These are phyloP conservation scores for Podila verticillata DNA, from an alignment of 192 early-diverging fungal genomes.

Conservation along the genomic window DNA sequence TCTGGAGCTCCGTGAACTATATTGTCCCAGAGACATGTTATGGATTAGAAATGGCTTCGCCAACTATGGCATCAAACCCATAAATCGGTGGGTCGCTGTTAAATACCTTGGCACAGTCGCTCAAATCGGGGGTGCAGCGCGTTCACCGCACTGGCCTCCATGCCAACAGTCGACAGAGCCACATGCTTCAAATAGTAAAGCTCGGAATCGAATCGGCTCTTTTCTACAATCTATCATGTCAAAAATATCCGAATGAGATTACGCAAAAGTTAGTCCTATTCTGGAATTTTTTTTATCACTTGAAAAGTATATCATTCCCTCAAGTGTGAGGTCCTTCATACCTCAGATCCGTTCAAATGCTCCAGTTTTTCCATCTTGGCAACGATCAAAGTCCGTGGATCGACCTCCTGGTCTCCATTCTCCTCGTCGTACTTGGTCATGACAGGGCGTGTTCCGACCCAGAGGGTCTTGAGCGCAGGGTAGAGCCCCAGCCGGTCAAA, in stretches of 20 bases:
- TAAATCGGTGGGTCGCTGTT: too few relatives aligned
- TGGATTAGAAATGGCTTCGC: too few relatives aligned
- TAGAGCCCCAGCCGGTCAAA: slow-evolving; percentile 56
- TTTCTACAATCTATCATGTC: slow-evolving; percentile 40
- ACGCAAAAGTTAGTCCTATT: background rate
- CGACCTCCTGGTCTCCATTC: background rate
- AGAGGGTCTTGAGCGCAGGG: slow-evolving; percentile 42
- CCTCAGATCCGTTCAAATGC: slow-evolving; percentile 61
- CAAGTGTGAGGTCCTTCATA: slow-evolving; percentile 11
- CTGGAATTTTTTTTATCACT: background rate
- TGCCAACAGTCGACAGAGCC: slow-evolving; percentile 37
- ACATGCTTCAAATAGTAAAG: slow-evolving; percentile 62
- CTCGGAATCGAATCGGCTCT: slow-evolving; percentile 56
- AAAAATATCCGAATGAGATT: background rate
- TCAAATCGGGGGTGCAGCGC: slow-evolving; percentile 59
- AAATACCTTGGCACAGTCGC: slow-evolving; percentile 59
- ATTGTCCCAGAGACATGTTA: too few relatives aligned
- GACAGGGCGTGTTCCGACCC: slow-evolving; percentile 59
- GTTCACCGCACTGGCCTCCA: slow-evolving; percentile 16
- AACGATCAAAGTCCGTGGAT: slow-evolving; percentile 27
- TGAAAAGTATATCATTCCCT: background rate
- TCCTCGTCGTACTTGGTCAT: background rate
- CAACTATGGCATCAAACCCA: too few relatives aligned
- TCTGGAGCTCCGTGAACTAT: slow-evolving; percentile 51
- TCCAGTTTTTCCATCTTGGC: slow-evolving; percentile 54